A percentile compares a stretch with the other conserved stretches of the same genome.
Evolutionary conservation across 192 early-diverging fungal genomes (phyloP).

Genomic region (Nowakowskiella sp.): DNA sequence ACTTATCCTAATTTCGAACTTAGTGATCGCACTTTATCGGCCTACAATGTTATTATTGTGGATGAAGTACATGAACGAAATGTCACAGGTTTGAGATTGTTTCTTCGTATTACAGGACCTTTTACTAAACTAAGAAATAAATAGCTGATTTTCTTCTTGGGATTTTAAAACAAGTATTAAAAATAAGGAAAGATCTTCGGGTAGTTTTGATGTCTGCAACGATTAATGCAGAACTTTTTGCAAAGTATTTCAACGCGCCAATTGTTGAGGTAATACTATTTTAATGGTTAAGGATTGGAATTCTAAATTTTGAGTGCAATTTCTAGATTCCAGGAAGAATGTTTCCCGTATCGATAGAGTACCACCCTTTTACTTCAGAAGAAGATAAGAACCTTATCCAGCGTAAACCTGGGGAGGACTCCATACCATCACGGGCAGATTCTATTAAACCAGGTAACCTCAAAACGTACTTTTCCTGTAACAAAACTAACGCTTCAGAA

Average conservation of each 20-base stretch:
- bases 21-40: conserved; percentile 45
- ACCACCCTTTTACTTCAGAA: conserved; percentile 39
- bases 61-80: conserved; percentile 58
- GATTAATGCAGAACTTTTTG: conserved; percentile 17
- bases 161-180: conserved; percentile 21
- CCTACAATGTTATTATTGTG: conserved; percentile 69
- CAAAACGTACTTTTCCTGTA: conserved; percentile 2
- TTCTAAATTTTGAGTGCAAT: no score
- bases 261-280: no score
- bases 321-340: conserved; percentile 57
- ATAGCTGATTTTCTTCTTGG: conserved; percentile 32
- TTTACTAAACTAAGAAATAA: conserved; percentile 2
- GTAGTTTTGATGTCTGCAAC: conserved; percentile 24
- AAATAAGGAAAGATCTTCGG: conserved; percentile 15
- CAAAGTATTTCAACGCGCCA: conserved; percentile 37
- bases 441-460: conserved; percentile 41
- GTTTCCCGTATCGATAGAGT: conserved; percentile 55
- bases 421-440: conserved; percentile 38
- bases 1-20: no score
- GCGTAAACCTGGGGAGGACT: conserved; percentile 27
- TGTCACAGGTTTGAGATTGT: conserved; percentile 20
- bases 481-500: neutral
- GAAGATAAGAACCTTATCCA: conserved; percentile 52
- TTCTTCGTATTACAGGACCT: no score
- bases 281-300: no score